Evolutionary conservation across 75 land plant genomes (phyloP).

Genomic region (Picea sitchensis): DNA sequence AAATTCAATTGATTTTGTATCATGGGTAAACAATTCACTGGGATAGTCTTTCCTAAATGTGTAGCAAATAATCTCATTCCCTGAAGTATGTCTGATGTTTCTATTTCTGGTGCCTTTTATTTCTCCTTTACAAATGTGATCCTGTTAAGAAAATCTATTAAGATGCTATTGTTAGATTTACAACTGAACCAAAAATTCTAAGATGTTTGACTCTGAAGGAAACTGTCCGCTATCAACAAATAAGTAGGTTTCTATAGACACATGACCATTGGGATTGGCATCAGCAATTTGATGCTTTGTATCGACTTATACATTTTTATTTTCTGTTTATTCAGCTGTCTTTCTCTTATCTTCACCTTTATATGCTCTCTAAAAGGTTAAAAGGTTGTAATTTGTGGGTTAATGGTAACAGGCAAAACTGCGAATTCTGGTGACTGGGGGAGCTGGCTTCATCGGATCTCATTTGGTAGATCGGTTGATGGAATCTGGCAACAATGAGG

Average conservation of each 20-base stretch:
- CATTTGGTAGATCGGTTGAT: conserved; percentile 91
- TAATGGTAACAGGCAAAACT: conserved; percentile 57
- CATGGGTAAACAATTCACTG: not conserved
- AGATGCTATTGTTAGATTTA: not conserved
- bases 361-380: not conserved
- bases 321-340: not conserved
- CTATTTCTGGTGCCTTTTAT: not conserved
- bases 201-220: not conserved
- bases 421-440: conserved; percentile 93
- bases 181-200: not conserved
- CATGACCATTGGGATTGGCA: not conserved
- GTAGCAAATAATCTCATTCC: not conserved
- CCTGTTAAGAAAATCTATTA: not conserved
- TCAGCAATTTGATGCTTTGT: not conserved
- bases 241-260: not conserved
- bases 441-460: conserved; percentile 99
- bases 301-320: not conserved
- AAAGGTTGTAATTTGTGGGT: not conserved
- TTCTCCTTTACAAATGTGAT: not conserved
- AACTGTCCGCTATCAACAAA: not conserved
- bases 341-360: not conserved
- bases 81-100: not conserved
- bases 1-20: not conserved
- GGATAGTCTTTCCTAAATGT: not conserved
- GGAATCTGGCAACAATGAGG: conserved; percentile 97